Conservation (phyloP, 2,329 filamentous ascomycete species). For the Neopestalotiopsis sp. region DNA sequence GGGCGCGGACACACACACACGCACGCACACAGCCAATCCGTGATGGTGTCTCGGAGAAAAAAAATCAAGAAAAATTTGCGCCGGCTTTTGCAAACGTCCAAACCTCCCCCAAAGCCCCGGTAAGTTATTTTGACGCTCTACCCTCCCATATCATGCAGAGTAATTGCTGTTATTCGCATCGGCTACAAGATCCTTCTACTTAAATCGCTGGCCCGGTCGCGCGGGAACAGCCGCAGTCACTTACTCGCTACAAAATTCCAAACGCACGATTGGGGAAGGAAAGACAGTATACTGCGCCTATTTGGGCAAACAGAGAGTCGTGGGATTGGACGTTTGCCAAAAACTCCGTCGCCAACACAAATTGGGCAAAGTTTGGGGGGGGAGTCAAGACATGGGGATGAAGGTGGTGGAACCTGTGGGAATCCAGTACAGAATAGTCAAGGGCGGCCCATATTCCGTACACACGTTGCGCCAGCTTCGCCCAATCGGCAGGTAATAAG, state of each 20-base stretch:
- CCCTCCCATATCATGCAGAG: background rate
- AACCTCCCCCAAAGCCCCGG: too few species aligned
- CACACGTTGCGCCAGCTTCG: background rate
- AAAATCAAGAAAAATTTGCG: too few species aligned
- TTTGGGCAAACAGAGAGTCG: background rate
- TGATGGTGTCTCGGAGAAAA: background rate
- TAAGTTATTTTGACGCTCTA: too few species aligned
- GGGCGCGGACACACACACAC: background rate
- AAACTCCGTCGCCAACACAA: background rate
- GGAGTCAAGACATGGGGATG: background rate
- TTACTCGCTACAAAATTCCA: background rate
- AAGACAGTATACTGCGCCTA: background rate
- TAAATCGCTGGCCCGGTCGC: background rate
- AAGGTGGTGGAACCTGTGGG: background rate
- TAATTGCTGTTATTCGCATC: background rate
- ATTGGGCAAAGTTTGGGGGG: background rate
- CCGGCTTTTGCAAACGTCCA: too few species aligned
- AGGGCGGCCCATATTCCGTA: background rate
- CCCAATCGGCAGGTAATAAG: conserved; percentile 1
- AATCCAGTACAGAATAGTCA: background rate
- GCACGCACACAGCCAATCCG: background rate
- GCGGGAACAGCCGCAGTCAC: background rate
- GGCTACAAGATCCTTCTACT: background rate
- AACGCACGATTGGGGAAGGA: background rate
- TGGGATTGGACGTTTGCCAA: background rate